Base-by-base conservation (phyloP, 179 eudicot species). In the Spergularia azorica region DNA sequence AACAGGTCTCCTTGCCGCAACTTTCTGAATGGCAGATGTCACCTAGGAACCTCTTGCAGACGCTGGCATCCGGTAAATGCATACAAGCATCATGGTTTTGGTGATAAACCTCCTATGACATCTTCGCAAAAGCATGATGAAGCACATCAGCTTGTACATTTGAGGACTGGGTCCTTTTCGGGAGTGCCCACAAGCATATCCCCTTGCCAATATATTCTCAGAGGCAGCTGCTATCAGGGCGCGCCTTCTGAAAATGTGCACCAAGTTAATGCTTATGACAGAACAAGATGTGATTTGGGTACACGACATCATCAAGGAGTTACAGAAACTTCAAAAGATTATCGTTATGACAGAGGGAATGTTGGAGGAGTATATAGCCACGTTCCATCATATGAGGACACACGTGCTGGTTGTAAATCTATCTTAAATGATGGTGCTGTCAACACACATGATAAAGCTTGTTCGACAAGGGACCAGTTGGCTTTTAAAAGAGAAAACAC, bases 1-100 rank as follows among this genome's bases (percentile, higher is more conserved):
- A 89, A 91, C 79, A 90, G 87, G 80, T 90, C 97, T 72, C 94
- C 90, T 58, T 95, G 98, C 81, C 84, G 88, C 75, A 88, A 91
- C 75, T 91, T 81, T 81, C 87, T 84, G 72, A 82, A 80, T 59
- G 97, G 99, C 43, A 86, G 82, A 81, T 95, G 97, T 61, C 79
- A 71, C 36, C 89, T 88, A 76, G 98, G 97, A 72, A 87, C 90
- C 21, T 85, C 84, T 32, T 91, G 99, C 81, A 88, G 89, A 67
- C 87, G 82, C 75, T 65, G 82, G 84, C 97, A 89, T 82, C 79
- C 75, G 65, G 90, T 74, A 9, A 67, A 80, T 32, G 84, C 80
- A 78, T 60, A 75, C 74, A 73, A 86, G 74, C 63, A 70, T 65
- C 70, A 80, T 73, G 86, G 74, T 82, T 62, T 73, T 60, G 80